phyloP scores from a whole-genome alignment of 2,329 filamentous ascomycete species.

The Calonectria naviculata region DNA sequence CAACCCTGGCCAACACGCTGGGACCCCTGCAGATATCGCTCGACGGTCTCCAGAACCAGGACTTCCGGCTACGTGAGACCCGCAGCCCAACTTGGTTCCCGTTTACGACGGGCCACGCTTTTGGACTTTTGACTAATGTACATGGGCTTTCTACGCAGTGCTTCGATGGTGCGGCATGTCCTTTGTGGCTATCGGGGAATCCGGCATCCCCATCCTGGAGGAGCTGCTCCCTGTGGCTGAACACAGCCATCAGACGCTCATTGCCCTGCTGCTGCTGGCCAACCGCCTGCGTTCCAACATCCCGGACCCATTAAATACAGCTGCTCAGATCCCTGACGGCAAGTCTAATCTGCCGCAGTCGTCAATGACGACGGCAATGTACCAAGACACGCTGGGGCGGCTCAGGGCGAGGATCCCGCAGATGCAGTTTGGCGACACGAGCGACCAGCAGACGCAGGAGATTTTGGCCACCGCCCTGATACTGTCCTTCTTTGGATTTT shows the following conservation, averaged over 20 bases:
- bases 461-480: not conserved
- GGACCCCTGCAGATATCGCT: constrained; percentile 1
- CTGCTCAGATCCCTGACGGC: not conserved
- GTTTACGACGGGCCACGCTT: not conserved
- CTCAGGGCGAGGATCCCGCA: not conserved
- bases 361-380: not conserved
- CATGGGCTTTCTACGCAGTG: not conserved
- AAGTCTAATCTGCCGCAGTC: constrained; percentile 1
- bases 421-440: not conserved
- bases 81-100: not conserved
- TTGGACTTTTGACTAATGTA: not conserved
- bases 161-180: not conserved
- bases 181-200: not conserved
- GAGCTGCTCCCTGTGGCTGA: constrained; percentile 1
- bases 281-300: not conserved
- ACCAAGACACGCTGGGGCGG: not conserved
- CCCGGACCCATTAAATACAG: not conserved
- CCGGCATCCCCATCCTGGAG: not conserved
- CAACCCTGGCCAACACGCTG: not conserved
- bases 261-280: not conserved
- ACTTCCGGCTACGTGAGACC: constrained; percentile 5
- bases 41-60: not conserved
- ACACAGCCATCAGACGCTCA: constrained; percentile 1
- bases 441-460: not conserved
- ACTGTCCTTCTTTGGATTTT: not conserved